Evolutionary conservation across 495 filamentous ascomycete genomes (phyloP), one percentile per base, ranked within the genome.

Genomic region (Aspergillus ostianus): DNA sequence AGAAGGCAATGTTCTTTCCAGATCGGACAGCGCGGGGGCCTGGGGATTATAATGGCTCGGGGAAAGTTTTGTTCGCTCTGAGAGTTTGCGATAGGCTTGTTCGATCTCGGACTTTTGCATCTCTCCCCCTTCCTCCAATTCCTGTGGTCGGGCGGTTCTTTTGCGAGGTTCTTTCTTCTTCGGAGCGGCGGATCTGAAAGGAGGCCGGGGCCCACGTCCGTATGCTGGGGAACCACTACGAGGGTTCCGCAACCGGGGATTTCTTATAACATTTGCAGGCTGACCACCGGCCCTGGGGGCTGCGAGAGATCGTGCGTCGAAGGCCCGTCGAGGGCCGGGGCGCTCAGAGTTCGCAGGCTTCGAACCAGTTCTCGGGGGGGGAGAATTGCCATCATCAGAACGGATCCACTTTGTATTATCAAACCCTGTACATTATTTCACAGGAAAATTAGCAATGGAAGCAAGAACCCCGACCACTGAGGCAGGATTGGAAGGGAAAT

Each of bases 1-100:
- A 46, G 74, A 70, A 46, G 78, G 78, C 78, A 77, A 80, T 0
- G 75, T 80, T 47, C 75, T 67, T 50, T 65, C 68, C 52, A 80
- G 51, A 32, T 64, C 64, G 20, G 66, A 61, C 46, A 70, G 62
- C 56, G 66, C 61, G 50, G 72, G 68, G 0, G 66, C 53, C 27
- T 61, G 59, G 8, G 77, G 77, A 20, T 66, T 63, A 46, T 80
- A 80, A 29, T 70, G 73, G 51, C 70, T 60, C 10, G 74, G 66
- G 5, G 52, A 58, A 6, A 73, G 73, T 9, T 67, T 73, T 7
- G 56, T 53, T 59, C 72, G 69, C 20, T 73, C 51, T 10, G 64
- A 51, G 36, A 74, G 65, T 17, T 80, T 71, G 26, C 59, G 62
- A 47, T 71, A 70, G 15, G 73, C 60, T 48, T 67, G 41, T 19